Evolutionary conservation across 192 early-diverging fungal species (phyloP).

Genomic region (Rhizophagus prolifer): DNA sequence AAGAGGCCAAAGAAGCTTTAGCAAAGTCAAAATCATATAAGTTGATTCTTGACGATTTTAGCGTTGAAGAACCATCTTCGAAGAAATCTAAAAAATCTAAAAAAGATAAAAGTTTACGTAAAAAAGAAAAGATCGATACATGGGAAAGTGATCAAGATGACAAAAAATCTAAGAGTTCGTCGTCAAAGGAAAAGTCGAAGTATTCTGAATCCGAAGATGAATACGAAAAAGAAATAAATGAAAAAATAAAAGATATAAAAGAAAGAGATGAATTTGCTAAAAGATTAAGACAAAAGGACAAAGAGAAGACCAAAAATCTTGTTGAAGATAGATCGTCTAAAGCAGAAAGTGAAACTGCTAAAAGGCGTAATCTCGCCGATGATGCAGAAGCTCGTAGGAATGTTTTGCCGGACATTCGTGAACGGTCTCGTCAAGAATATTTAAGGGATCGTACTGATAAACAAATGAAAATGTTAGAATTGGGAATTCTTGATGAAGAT

Average conservation of each 20-base stretch:
- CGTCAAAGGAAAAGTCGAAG: background rate
- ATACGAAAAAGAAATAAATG: constrained; percentile 46
- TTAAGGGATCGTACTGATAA: constrained; percentile 84
- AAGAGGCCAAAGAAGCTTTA: background rate
- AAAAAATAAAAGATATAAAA: constrained; percentile 67
- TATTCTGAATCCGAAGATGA: constrained; percentile 45
- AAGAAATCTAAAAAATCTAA: constrained; percentile 48
- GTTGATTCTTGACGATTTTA: constrained; percentile 36
- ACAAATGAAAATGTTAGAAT: constrained; percentile 70
- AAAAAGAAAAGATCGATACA: constrained; percentile 40
- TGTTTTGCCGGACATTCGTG: constrained; percentile 78
- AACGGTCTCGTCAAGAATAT: constrained; percentile 87
- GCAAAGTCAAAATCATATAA: constrained; percentile 26
- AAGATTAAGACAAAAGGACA: constrained; percentile 78
- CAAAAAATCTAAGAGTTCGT: constrained; percentile 30
- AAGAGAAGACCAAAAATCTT: constrained; percentile 75
- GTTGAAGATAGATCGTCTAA: constrained; percentile 72
- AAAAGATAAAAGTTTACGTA: constrained; percentile 48
- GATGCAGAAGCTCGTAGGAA: constrained; percentile 67
- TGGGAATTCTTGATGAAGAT: constrained; percentile 87
- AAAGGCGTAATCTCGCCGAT: constrained; percentile 80
- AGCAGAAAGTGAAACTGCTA: constrained; percentile 59
- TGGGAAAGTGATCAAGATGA: constrained; percentile 39
- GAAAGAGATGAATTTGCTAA: constrained; percentile 93
- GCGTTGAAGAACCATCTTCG: constrained; percentile 43